Conservation (phyloP, 2,329 filamentous ascomycete genomes). For the Purpureocillium lavendulum region DNA sequence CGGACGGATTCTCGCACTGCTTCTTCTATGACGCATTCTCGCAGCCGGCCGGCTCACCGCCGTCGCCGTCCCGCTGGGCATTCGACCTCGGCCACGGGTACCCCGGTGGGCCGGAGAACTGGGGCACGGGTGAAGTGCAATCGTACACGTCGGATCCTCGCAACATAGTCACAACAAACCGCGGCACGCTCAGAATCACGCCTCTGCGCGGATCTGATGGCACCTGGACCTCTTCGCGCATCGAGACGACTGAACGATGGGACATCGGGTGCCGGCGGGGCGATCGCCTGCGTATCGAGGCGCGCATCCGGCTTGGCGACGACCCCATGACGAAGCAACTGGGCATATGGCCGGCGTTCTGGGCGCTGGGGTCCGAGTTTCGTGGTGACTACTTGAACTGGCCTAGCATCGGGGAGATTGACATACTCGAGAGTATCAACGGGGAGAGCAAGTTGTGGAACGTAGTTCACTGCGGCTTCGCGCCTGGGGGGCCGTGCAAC, state of each 20-base stretch:
- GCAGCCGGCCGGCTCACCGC: conserved; percentile 10
- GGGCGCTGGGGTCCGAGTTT: conserved; percentile 31
- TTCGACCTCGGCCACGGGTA: conserved; percentile 36
- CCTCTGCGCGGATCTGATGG: conserved; percentile 15
- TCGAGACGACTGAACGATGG: conserved; percentile 26
- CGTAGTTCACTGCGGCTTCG: conserved; percentile 32
- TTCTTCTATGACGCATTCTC: conserved; percentile 22
- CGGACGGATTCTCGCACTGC: no score
- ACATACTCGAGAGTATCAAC: conserved; percentile 35
- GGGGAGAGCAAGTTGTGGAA: conserved; percentile 24
- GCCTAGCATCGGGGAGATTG: conserved; percentile 34
- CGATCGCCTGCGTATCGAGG: conserved; percentile 28
- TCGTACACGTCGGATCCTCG: conserved; percentile 29
- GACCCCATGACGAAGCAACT: conserved; percentile 16
- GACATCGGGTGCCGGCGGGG: conserved; percentile 25
- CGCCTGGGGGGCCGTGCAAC: conserved; percentile 30
- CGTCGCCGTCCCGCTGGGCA: conserved; percentile 32
- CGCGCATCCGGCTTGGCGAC: conserved; percentile 26
- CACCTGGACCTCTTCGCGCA: conserved; percentile 34
- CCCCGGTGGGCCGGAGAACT: conserved; percentile 33
- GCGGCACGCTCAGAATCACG: conserved; percentile 28
- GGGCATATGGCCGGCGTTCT: conserved; percentile 40
- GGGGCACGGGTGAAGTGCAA: conserved; percentile 41
- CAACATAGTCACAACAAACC: conserved; percentile 31
- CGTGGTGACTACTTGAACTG: conserved; percentile 29